Conservation (phyloP, 768 basidiomycete species). For the Lentinula sp. region DNA sequence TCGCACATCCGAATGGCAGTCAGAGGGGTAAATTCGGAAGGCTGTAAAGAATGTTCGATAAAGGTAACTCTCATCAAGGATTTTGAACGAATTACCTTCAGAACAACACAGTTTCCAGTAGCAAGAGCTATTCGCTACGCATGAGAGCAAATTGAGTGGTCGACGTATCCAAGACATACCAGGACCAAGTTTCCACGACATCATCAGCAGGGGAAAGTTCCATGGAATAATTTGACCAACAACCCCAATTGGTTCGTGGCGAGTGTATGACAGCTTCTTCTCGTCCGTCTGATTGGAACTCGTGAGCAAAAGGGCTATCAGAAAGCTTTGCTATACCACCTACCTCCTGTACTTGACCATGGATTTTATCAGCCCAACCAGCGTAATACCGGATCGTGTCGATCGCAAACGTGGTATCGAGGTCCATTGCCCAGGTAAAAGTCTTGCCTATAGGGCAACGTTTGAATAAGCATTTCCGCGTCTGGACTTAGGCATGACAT, state of each 20-base stretch:
- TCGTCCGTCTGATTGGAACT: constrained; percentile 9
- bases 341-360: constrained; percentile 33
- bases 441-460: constrained; percentile 16
- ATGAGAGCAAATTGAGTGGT: constrained; percentile 31
- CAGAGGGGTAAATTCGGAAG: constrained; percentile 55
- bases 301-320: not conserved
- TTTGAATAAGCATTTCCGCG: not conserved
- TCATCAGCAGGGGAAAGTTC: constrained; percentile 26
- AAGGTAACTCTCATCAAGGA: too few relatives aligned
- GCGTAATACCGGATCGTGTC: constrained; percentile 39
- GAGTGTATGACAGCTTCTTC: constrained; percentile 49
- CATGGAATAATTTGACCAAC: constrained; percentile 37
- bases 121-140: constrained; percentile 54
- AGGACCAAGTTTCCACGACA: constrained; percentile 57
- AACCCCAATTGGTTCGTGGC: constrained; percentile 57
- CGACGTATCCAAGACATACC: not conserved
- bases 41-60: constrained; percentile 21
- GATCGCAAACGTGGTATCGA: constrained; percentile 19
- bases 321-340: not conserved
- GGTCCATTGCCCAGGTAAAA: constrained; percentile 10
- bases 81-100: constrained; percentile 17
- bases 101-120: constrained; percentile 50
- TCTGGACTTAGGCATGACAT: not conserved
- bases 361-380: constrained; percentile 48
- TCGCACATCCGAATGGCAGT: constrained; percentile 38